A percentile compares a stretch with the other conserved stretches of the same genome.
These are phyloP conservation scores for Psilocybe sp. DNA, from an alignment of 768 basidiomycete species.

Conservation along the genomic window DNA sequence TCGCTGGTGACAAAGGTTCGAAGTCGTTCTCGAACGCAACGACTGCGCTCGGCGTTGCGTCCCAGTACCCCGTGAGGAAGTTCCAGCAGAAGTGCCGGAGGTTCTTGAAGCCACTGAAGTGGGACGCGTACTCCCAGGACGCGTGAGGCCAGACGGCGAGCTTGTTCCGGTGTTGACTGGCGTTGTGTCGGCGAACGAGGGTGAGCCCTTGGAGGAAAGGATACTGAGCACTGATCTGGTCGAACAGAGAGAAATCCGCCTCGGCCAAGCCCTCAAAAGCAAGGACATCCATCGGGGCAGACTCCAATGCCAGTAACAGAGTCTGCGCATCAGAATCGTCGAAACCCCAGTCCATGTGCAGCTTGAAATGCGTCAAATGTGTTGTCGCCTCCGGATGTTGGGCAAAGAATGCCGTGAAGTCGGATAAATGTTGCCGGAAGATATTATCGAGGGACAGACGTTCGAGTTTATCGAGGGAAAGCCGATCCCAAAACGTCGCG, in stretches of 20 bases:
- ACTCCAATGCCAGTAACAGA: constrained; percentile 12
- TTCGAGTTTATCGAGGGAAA: constrained; percentile 18
- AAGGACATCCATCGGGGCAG: constrained; percentile 18
- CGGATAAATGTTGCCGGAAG: constrained; percentile 10
- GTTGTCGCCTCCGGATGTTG: background rate
- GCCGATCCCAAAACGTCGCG: constrained; percentile 12
- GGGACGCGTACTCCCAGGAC: constrained; percentile 24
- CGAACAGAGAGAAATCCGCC: constrained; percentile 16
- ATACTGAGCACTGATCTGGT: constrained; percentile 14
- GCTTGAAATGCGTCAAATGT: constrained; percentile 24
- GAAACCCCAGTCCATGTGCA: constrained; percentile 21
- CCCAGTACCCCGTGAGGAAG: constrained; percentile 21
- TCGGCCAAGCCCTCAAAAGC: constrained; percentile 23
- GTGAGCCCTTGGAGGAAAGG: constrained; percentile 22
- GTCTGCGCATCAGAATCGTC: constrained; percentile 14
- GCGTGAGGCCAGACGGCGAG: constrained; percentile 21
- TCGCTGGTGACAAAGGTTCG: background rate
- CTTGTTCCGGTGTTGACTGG: constrained; percentile 19
- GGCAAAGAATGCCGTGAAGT: constrained; percentile 10
- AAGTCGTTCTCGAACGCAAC: constrained; percentile 20
- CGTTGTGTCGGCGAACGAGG: constrained; percentile 21
- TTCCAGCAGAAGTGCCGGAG: constrained; percentile 27
- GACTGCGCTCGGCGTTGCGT: constrained; percentile 18
- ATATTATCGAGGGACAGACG: constrained; percentile 19
- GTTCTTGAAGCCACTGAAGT: constrained; percentile 9